Evolutionary conservation across 305 asterid species (phyloP).

Genomic region (Monarda citriodora): DNA sequence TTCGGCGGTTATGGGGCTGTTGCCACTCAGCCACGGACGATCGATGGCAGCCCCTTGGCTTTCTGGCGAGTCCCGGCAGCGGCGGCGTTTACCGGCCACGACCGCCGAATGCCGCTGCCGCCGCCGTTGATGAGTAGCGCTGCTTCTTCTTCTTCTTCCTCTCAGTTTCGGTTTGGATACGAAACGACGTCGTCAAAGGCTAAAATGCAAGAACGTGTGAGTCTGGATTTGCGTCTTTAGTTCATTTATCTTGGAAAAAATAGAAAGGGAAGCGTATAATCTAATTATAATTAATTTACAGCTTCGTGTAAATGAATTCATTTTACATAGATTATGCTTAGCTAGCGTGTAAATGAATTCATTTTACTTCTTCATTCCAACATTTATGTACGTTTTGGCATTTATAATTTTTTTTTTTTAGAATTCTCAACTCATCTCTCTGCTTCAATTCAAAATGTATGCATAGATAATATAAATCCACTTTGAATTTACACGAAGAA

Average conservation of each 20-base stretch:
- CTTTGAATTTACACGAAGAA: too few species aligned
- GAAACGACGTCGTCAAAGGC: slow-evolving; percentile 21
- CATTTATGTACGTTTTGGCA: too few species aligned
- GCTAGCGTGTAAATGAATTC: slow-evolving; percentile 14
- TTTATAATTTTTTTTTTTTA: neutral
- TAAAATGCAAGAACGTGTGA: slow-evolving; percentile 48
- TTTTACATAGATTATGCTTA: neutral
- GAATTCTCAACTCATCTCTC: too few species aligned
- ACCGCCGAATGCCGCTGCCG: slow-evolving; percentile 3
- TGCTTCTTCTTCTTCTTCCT: slow-evolving; percentile 2
- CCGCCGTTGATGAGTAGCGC: slow-evolving; percentile 9
- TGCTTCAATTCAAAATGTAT: too few species aligned
- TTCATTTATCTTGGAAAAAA: neutral
- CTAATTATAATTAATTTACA: neutral
- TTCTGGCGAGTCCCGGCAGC: slow-evolving; percentile 40
- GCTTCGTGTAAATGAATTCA: slow-evolving; percentile 3
- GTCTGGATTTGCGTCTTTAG: slow-evolving; percentile 58
- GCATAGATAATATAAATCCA: too few species aligned
- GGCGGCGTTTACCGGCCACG: slow-evolving; percentile 5
- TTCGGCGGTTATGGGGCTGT: slow-evolving; percentile 12
- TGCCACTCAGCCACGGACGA: slow-evolving; percentile 28
- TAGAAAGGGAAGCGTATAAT: neutral
- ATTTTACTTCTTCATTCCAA: neutral
- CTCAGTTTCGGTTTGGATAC: slow-evolving; percentile 31
- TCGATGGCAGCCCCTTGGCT: slow-evolving; percentile 43